Evolutionary conservation across 2,329 filamentous ascomycete genomes (phyloP).

Genomic region (Orbilia blumenaviensis): DNA sequence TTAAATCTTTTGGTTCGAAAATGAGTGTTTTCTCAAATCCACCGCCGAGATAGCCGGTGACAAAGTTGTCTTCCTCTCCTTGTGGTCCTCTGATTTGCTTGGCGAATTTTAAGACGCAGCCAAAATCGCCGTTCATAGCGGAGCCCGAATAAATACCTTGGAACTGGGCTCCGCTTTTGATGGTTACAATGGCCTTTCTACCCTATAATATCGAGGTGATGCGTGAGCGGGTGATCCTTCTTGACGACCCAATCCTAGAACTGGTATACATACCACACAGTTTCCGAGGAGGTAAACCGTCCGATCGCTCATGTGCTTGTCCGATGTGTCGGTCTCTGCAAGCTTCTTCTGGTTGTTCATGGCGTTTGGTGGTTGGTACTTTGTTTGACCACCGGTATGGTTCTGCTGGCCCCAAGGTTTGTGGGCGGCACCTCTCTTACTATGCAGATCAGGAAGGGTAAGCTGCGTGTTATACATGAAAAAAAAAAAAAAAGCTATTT

Average conservation of each 20-base stretch:
- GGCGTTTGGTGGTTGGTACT: constrained; percentile 46
- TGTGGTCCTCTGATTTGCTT: constrained; percentile 55
- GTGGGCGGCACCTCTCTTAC: constrained; percentile 44
- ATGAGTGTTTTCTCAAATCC: constrained; percentile 56
- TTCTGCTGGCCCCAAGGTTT: constrained; percentile 49
- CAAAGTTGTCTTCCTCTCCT: constrained; percentile 56
- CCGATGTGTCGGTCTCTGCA: constrained; percentile 57
- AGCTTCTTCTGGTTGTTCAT: constrained; percentile 53
- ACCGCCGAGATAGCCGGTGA: constrained; percentile 56
- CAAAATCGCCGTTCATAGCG: constrained; percentile 56
- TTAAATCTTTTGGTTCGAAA: constrained; percentile 57
- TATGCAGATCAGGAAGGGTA: background rate
- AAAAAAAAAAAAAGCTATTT: background rate
- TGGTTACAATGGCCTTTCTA: constrained; percentile 54
- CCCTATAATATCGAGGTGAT: constrained; percentile 30
- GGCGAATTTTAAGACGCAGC: constrained; percentile 56
- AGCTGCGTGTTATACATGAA: background rate
- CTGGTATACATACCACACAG: constrained; percentile 54
- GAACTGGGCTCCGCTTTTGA: constrained; percentile 57
- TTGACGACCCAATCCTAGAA: background rate
- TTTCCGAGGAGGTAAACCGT: constrained; percentile 57
- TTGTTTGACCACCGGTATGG: constrained; percentile 42
- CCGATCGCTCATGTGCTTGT: constrained; percentile 58
- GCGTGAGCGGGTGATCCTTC: background rate
- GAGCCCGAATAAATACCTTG: constrained; percentile 56